Conservation (phyloP, 176 grass and related monocot genomes). For the Triticum turgidum region DNA sequence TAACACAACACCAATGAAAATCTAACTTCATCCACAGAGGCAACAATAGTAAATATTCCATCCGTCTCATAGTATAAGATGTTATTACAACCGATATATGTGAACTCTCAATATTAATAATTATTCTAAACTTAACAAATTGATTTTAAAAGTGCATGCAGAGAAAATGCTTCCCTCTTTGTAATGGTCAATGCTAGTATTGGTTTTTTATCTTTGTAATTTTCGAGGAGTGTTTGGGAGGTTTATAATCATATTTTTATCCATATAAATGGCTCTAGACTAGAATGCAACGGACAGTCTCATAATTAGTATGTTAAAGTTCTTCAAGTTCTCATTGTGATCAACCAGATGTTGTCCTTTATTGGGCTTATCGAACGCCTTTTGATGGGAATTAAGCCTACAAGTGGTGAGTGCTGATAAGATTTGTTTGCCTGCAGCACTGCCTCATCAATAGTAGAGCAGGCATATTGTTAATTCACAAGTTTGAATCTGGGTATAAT, state of each 20-base stretch:
- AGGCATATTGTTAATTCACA: neutral
- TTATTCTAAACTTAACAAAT: neutral
- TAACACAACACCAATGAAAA: too few species aligned
- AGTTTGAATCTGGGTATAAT: neutral
- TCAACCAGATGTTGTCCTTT: constrained; percentile 12
- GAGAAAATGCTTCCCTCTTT: neutral
- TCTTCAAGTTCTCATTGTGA: neutral
- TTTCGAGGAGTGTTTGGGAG: neutral
- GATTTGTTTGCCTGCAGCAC: too few species aligned
- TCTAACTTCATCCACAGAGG: too few species aligned
- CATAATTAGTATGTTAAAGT: neutral
- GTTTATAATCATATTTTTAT: neutral
- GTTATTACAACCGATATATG: too few species aligned
- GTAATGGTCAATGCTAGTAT: neutral
- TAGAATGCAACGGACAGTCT: neutral
- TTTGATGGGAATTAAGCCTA: constrained; percentile 60
- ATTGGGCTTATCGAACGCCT: constrained; percentile 78
- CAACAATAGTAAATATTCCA: too few species aligned
- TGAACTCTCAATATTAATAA: neutral
- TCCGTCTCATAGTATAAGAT: too few species aligned
- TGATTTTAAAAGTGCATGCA: neutral
- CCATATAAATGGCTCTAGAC: neutral
- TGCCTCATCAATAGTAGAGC: neutral
- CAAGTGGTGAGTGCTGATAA: too few species aligned
- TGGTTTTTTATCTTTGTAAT: neutral